Evolutionary conservation across 2,329 filamentous ascomycete genomes (phyloP), one percentile per base, ranked within the genome.

Genomic region (Chaetomium sp.): DNA sequence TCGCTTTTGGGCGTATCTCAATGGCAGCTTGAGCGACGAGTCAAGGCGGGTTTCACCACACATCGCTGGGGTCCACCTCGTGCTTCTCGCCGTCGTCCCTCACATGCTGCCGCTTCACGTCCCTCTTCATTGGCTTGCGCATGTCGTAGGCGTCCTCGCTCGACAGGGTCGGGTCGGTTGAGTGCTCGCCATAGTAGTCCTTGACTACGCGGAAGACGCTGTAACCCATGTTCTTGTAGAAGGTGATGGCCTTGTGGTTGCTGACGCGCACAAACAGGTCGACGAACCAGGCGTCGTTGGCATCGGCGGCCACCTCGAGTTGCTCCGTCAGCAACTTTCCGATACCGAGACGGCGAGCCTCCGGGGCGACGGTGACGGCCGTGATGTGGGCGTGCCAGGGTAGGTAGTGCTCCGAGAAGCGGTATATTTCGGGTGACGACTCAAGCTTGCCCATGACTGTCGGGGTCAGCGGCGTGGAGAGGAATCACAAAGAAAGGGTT

Each of bases 351-450:
- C 95, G 87, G 31, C 95, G 89, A 57, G 92, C 92, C 63, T 90
- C 87, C 0, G 95, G 95, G 0, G 94, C 90, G 23, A 99, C 92
- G 0, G 95, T 98, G 59, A 99, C 83, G 42, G 94, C 95, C 4
- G 95, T 99, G 75, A 99, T 96, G 78, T 99, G 95, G 23, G 93
- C 94, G 80, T 99, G 95, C 92, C 93, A 98, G n/a, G 94, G 94
- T n/a, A 97, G 89, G 79, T 96, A 96, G 79, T 97, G 93, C 73
- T 89, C 84, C 57, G 92, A 95, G 73, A 87, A 87, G 65, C 87
- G 84, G 75, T 90, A 86, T 60, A 88, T 87, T 53, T 91, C 82
- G 19, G 91, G 90, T 62, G 92, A 96, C 69, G 92, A 89, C 81
- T 98, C 94, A 66, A 96, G 86, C 81, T 99, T 99, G 75, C 94